A percentile compares a stretch with the other conserved stretches of the same genome.
Conservation (phyloP, 768 basidiomycete genomes). For the Mycena amicta region DNA sequence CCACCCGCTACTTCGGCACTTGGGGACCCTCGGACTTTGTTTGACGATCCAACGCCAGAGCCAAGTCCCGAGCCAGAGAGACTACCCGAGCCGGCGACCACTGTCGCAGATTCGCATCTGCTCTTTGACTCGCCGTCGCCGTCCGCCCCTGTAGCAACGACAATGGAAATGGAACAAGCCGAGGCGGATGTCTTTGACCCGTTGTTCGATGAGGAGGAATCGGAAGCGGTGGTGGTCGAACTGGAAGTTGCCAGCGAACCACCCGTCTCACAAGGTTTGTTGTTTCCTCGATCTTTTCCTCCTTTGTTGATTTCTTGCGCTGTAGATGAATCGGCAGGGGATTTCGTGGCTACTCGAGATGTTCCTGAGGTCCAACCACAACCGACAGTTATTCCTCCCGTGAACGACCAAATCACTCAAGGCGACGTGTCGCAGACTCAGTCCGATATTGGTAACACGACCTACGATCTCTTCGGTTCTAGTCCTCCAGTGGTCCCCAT, state of each 20-base stretch:
- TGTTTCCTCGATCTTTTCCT: no score
- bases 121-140: not conserved
- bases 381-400: no score
- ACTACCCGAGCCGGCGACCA: not conserved
- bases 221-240: no score
- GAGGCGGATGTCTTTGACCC: not conserved
- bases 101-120: not conserved
- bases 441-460: not conserved
- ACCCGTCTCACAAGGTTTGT: no score
- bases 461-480: not conserved
- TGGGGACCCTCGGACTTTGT: not conserved
- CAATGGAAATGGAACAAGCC: not conserved
- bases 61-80: not conserved
- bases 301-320: no score
- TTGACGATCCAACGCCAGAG: not conserved
- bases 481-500: not conserved
- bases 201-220: not conserved
- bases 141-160: not conserved
- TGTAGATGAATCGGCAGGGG: no score
- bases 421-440: no score
- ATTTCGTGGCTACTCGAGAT: no score
- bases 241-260: no score
- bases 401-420: no score
- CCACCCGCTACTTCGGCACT: not conserved
- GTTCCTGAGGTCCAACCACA: no score